These are phyloP conservation scores for Geotrichum histeridarum DNA, from an alignment of 1,139 yeast genomes.

Conservation along the genomic window DNA sequence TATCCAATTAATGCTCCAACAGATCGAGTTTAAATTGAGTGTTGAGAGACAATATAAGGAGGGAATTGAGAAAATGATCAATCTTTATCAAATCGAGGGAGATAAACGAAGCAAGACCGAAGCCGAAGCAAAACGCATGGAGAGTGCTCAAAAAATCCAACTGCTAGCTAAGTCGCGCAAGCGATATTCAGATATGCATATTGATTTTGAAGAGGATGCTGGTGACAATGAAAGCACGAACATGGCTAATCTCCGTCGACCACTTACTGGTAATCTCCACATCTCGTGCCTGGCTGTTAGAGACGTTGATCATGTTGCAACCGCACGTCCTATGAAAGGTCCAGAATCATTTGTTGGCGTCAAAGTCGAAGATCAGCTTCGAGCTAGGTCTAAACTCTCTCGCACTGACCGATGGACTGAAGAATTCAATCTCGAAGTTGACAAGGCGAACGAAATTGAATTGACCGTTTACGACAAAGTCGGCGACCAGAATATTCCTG, in stretches of 20 bases:
- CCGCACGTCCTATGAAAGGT: slow-evolving; percentile 67
- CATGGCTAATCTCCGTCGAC: slow-evolving; percentile 66
- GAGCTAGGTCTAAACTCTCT: slow-evolving; percentile 68
- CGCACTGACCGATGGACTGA: slow-evolving; percentile 83
- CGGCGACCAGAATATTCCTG: slow-evolving; percentile 67
- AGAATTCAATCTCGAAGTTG: slow-evolving; percentile 72
- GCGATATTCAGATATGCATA: slow-evolving; percentile 83
- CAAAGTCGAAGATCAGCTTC: slow-evolving; percentile 81
- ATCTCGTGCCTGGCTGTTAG: slow-evolving; percentile 69
- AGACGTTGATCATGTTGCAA: slow-evolving; percentile 88
- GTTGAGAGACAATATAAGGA: slow-evolving; percentile 90
- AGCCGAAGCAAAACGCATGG: slow-evolving; percentile 86
- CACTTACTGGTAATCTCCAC: slow-evolving; percentile 72
- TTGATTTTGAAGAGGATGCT: slow-evolving; percentile 56
- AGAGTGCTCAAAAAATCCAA: slow-evolving; percentile 80
- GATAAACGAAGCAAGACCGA: slow-evolving; percentile 65
- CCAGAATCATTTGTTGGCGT: slow-evolving; percentile 76
- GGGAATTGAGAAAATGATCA: slow-evolving; percentile 84
- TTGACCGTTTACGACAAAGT: slow-evolving; percentile 77
- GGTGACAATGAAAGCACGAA: slow-evolving; percentile 48
- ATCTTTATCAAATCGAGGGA: slow-evolving; percentile 83
- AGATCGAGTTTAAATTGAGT: slow-evolving; percentile 83
- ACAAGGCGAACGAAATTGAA: slow-evolving; percentile 87
- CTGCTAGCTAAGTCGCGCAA: slow-evolving; percentile 76
- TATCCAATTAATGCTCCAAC: slow-evolving; percentile 91